Evolutionary conservation across 1,284 basidiomycete species (phyloP), one percentile per base, ranked within the genome.

Genomic region (Ceratobasidium sp.): DNA sequence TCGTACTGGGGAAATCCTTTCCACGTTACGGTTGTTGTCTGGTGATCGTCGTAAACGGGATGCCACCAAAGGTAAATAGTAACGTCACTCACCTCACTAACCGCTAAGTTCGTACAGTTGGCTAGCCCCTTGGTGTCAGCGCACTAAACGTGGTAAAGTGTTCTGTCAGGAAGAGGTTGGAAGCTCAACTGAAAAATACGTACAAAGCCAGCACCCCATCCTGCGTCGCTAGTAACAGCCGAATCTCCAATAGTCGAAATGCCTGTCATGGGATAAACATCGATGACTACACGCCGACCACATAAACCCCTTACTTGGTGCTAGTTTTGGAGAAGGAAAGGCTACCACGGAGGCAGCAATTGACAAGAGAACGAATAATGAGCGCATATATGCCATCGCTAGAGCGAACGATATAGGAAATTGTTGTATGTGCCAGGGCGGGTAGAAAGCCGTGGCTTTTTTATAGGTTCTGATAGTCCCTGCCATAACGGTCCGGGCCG

Each of bases 161-260:
- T 32, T 15, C n/a, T 15, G 11, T 61, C n/a, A 46, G 25, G 40
- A 34, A 19, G 11, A 9, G 34, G 13, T 15, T 8, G 19, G 13
- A 9, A 56, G 9, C 5, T 11, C 2, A 4, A 51, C 11, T 46
- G n/a, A 3, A 61, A 13, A n/a, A 13, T 1, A 73, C 44, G 19
- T 61, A 71, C 69, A 51, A 71, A 71, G 29, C 70, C 70, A 62
- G 70, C 70, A 15, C 70, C 70, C 70, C 70, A 73, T 29, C 70
- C 70, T 37, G 70, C 70, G 22, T 43, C 43, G 29, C 56, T 59
- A 32, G 70, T 73, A 22, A 73, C 70, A n/a, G 70, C 62, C 13
- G 70, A 73, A 29, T 73, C 70, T 7, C 70, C 70, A 51, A 73
- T 73, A 8, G 70, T 73, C 44, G 62, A 25, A 29, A 73, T 44